A percentile compares a stretch with the other conserved stretches of the same genome.
Conservation (phyloP, 2,329 filamentous ascomycete genomes). For the Penicillium sclerotigenum region DNA sequence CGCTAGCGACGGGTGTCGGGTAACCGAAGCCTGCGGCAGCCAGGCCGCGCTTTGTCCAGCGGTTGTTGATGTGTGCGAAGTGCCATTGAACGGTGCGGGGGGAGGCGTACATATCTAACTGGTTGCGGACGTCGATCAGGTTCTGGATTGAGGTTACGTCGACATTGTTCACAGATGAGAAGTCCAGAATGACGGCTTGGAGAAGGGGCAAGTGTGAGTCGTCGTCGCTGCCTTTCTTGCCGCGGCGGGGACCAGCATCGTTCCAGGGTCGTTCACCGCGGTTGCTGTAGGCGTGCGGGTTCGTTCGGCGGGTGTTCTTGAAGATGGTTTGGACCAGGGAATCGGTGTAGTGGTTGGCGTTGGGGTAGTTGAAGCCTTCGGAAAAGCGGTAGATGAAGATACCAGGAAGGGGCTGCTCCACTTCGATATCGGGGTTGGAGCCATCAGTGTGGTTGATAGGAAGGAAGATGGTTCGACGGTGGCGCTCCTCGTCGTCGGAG, state of each 20-base stretch:
- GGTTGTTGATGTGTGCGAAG: constrained; percentile 87
- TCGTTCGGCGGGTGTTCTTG: constrained; percentile 70
- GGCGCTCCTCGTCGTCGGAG: constrained; percentile 45
- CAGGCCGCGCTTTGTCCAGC: constrained; percentile 90
- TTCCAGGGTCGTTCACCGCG: constrained; percentile 90
- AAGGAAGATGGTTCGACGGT: constrained; percentile 75
- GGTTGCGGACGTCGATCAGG: constrained; percentile 90
- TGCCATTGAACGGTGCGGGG: constrained; percentile 91
- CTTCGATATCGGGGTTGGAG: constrained; percentile 76
- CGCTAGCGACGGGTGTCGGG: constrained; percentile 58
- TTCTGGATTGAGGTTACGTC: constrained; percentile 91
- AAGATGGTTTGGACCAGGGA: constrained; percentile 69
- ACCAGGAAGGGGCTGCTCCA: constrained; percentile 82
- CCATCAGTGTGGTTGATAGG: constrained; percentile 86
- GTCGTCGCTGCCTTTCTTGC: constrained; percentile 48
- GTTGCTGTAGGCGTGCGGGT: constrained; percentile 61
- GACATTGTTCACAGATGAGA: constrained; percentile 88
- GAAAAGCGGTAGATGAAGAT: constrained; percentile 95
- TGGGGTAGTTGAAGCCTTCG: constrained; percentile 95
- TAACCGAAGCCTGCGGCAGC: constrained; percentile 85
- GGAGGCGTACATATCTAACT: constrained; percentile 78
- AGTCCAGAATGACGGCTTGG: constrained; percentile 89
- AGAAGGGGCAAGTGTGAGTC: constrained; percentile 61
- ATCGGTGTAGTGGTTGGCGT: constrained; percentile 84
- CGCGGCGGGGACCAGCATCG: constrained; percentile 71